These are phyloP conservation scores for Fraxinus nigra DNA, from an alignment of 305 asterid genomes.

Conservation along the genomic window DNA sequence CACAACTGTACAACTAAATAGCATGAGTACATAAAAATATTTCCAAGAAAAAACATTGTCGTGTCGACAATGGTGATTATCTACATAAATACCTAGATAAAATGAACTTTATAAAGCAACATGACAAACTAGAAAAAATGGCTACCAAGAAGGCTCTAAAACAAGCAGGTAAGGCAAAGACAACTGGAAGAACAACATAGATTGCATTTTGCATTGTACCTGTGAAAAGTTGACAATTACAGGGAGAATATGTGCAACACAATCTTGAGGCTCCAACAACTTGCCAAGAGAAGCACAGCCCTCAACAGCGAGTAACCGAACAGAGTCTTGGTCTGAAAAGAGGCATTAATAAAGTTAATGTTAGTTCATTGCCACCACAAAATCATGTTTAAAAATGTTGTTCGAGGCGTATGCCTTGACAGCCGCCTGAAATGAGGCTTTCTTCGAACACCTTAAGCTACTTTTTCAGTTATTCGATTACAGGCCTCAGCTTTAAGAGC, in stretches of 20 bases:
- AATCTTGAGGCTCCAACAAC: conserved; percentile 83
- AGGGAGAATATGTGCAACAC: conserved; percentile 83
- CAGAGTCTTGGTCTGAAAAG: conserved; percentile 85
- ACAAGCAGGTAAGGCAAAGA: conserved; percentile 13
- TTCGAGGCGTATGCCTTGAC: background rate
- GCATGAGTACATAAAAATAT: background rate
- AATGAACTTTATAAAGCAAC: background rate
- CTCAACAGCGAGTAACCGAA: conserved; percentile 86
- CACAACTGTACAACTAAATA: background rate
- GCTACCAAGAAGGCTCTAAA: background rate
- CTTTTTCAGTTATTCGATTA: no score
- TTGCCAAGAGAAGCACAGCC: conserved; percentile 95
- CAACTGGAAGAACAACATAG: conserved; percentile 6
- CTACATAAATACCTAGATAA: background rate
- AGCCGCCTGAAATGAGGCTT: background rate
- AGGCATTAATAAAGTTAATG: background rate
- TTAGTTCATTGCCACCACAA: background rate
- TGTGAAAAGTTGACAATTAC: conserved; percentile 93
- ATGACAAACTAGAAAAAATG: background rate
- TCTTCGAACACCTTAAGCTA: background rate
- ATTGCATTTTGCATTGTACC: conserved; percentile 37
- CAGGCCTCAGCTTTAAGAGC: no score
- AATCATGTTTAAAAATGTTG: background rate
- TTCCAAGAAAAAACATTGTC: background rate
- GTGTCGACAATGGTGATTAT: background rate